These are phyloP conservation scores for Beauveria sp. DNA, from an alignment of 2,329 filamentous ascomycete species.

Conservation along the genomic window DNA sequence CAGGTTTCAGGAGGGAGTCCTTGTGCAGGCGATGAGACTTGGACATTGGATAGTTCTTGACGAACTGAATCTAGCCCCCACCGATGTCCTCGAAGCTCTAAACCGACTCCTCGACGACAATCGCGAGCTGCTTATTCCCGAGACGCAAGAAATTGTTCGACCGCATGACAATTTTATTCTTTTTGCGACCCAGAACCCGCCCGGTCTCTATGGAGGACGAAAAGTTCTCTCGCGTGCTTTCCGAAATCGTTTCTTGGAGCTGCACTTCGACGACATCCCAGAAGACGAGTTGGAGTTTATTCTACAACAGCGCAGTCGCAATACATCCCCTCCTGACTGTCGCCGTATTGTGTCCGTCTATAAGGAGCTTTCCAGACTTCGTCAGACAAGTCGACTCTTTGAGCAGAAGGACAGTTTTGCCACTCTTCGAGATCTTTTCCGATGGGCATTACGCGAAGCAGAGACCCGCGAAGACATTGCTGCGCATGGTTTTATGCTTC, in stretches of 20 bases:
- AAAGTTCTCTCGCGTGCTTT: constrained; percentile 93
- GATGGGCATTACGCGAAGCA: constrained; percentile 82
- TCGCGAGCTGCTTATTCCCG: constrained; percentile 86
- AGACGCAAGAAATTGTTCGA: constrained; percentile 88
- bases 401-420: constrained; percentile 98
- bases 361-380: constrained; percentile 78
- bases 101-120: constrained; percentile 97
- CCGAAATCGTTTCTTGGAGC: constrained; percentile 89
- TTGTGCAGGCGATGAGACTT: constrained; percentile 85
- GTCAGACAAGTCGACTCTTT: constrained; percentile 85
- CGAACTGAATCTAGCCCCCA: constrained; percentile 92
- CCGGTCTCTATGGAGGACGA: constrained; percentile 87
- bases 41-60: constrained; percentile 98
- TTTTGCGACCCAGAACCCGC: constrained; percentile 95
- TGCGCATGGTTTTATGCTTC: constrained; percentile 88
- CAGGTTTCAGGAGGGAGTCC: constrained; percentile 83
- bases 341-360: constrained; percentile 88
- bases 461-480: constrained; percentile 85
- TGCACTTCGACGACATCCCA: constrained; percentile 97
- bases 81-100: constrained; percentile 90
- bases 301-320: constrained; percentile 77
- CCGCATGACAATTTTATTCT: constrained; percentile 96
- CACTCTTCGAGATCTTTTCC: constrained; percentile 88
- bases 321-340: constrained; percentile 84
- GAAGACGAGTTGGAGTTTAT: constrained; percentile 91